A percentile compares a stretch with the other conserved stretches of the same genome.
Evolutionary conservation across 2,329 filamentous ascomycete genomes (phyloP).

Genomic region (Nigrospora osmanthi): DNA sequence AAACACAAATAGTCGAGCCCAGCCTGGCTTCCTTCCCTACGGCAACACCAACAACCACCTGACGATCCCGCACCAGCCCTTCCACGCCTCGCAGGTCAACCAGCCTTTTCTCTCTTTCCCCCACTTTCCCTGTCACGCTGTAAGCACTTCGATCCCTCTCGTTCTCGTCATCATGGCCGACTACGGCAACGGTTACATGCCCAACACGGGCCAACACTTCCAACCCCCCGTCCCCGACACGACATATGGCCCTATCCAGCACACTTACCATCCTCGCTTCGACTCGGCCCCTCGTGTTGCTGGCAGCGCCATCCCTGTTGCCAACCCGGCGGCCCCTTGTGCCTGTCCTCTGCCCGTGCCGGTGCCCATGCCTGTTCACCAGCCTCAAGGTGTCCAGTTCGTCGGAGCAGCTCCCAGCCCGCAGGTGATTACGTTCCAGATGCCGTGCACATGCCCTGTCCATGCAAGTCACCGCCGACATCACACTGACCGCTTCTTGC

Average conservation of each 20-base stretch:
- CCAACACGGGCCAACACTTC: conserved; percentile 39
- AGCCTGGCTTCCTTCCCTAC: not conserved
- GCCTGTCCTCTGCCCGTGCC: conserved; percentile 1
- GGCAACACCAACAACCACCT: not conserved
- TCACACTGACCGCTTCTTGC: not conserved
- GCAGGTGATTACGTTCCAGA: not conserved
- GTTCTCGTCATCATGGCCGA: conserved; percentile 23
- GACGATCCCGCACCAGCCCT: not conserved
- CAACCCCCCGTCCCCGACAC: conserved; percentile 53
- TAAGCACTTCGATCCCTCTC: conserved; percentile 8
- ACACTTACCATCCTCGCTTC: conserved; percentile 47
- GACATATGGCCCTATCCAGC: conserved; percentile 44
- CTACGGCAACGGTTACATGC: conserved; percentile 34
- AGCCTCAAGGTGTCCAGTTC: not conserved
- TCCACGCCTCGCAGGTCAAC: not conserved
- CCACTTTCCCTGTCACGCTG: conserved; percentile 5
- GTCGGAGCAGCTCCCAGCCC: not conserved
- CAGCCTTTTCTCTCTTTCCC: conserved; percentile 6
- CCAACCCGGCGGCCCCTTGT: not conserved
- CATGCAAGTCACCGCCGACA: conserved; percentile 25
- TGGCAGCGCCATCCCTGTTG: not conserved
- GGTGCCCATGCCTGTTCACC: not conserved
- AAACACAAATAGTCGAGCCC: not conserved
- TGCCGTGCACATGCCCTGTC: conserved; percentile 16
- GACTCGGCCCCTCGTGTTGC: conserved; percentile 24